phyloP scores from a whole-genome alignment of 192 early-diverging fungal species.

The Gonapodya sp. region DNA sequence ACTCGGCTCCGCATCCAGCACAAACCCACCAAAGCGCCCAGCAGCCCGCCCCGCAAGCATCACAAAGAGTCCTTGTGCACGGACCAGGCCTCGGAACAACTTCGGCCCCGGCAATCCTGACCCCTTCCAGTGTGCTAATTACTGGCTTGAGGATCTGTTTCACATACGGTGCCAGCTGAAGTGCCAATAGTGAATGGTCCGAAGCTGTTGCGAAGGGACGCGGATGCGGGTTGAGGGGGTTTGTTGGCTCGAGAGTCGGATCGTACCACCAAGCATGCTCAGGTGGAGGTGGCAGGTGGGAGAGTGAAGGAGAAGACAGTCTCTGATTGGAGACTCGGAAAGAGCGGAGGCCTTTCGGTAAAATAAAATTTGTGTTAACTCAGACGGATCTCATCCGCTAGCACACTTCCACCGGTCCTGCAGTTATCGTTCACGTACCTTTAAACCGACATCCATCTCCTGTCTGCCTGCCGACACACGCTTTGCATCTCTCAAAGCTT shows the following conservation, averaged over 20 bases:
- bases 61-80: not conserved
- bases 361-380: no score
- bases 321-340: not conserved
- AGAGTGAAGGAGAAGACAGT: not conserved
- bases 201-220: no score
- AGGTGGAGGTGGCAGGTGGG: not conserved
- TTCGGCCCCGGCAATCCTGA: no score
- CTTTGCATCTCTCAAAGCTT: not conserved
- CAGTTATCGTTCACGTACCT: no score
- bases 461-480: not conserved
- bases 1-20: not conserved
- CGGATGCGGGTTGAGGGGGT: not conserved
- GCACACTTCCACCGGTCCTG: no score
- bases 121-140: no score
- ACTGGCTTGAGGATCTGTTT: not conserved
- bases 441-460: not conserved
- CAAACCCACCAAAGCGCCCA: not conserved
- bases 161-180: not conserved
- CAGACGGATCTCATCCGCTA: no score
- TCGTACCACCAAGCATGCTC: not conserved
- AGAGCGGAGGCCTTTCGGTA: not conserved
- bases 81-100: not conserved
- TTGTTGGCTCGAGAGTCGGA: not conserved
- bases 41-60: not conserved
- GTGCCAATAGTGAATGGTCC: no score